Evolutionary conservation across 495 filamentous ascomycete genomes (phyloP).

Genomic region (Penicillium pulvis): DNA sequence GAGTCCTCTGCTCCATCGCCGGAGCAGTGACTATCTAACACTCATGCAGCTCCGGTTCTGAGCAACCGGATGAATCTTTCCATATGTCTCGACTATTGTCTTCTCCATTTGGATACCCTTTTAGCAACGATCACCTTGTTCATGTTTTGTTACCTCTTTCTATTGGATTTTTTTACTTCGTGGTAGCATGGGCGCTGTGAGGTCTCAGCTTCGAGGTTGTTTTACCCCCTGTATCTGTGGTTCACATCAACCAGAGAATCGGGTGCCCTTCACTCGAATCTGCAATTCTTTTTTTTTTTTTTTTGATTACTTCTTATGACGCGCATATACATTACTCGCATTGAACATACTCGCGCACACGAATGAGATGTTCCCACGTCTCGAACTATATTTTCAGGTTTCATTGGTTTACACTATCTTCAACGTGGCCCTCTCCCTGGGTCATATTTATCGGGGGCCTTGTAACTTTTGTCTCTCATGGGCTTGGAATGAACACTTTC

Average conservation of each 20-base stretch:
- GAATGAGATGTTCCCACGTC: slow-evolving; percentile 17
- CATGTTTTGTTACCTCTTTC: slow-evolving; percentile 4
- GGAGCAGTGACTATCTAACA: slow-evolving; percentile 5
- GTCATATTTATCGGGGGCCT: slow-evolving; percentile 4
- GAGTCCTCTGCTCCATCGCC: background rate
- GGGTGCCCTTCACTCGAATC: slow-evolving; percentile 4
- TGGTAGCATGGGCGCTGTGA: slow-evolving; percentile 9
- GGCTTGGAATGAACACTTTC: background rate
- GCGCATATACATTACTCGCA: slow-evolving; percentile 6
- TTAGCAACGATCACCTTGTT: slow-evolving; percentile 26
- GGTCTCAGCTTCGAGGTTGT: background rate
- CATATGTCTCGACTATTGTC: slow-evolving; percentile 34
- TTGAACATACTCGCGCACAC: slow-evolving; percentile 31
- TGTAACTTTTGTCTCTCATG: background rate
- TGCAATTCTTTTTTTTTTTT: background rate
- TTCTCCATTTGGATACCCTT: slow-evolving; percentile 44
- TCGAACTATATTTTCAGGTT: slow-evolving; percentile 10
- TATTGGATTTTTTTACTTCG: background rate
- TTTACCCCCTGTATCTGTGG: background rate
- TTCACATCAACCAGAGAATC: background rate
- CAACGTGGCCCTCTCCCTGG: slow-evolving; percentile 7
- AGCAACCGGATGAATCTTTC: slow-evolving; percentile 8
- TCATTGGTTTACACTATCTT: slow-evolving; percentile 7
- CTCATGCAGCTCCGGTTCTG: background rate
- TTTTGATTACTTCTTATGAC: slow-evolving; percentile 8